Conservation (phyloP, 441 rosid species). For the Corymbia calophylla region DNA sequence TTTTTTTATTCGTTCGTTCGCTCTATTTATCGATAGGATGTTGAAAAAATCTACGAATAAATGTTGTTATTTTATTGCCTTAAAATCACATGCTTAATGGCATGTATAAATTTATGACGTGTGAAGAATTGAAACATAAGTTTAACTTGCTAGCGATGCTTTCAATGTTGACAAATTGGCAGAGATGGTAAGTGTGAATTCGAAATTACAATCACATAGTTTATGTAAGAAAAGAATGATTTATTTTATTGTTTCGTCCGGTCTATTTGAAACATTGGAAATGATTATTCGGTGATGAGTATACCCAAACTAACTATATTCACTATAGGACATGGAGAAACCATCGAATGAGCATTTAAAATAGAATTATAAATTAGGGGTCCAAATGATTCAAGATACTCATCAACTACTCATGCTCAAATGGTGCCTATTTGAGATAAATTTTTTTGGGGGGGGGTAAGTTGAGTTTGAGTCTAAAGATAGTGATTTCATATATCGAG, state of each 20-base stretch:
- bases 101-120: background rate
- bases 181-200: background rate
- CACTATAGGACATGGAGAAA: background rate
- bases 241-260: background rate
- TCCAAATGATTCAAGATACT: background rate
- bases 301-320: background rate
- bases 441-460: accelerated
- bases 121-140: background rate
- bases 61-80: background rate
- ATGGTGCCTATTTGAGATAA: background rate
- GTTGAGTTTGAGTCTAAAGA: background rate
- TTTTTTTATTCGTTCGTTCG: background rate
- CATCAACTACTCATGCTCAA: background rate
- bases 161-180: background rate
- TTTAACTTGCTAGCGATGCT: background rate
- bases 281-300: background rate
- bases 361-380: background rate
- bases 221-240: background rate
- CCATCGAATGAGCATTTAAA: background rate
- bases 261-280: background rate
- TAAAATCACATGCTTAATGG: background rate
- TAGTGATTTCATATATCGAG: too few relatives aligned
- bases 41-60: background rate
- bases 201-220: accelerated
- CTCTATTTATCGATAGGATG: background rate